Evolutionary conservation across 2,329 filamentous ascomycete genomes (phyloP), one percentile per base, ranked within the genome.

Genomic region (Hymenoscyphus infarciens): DNA sequence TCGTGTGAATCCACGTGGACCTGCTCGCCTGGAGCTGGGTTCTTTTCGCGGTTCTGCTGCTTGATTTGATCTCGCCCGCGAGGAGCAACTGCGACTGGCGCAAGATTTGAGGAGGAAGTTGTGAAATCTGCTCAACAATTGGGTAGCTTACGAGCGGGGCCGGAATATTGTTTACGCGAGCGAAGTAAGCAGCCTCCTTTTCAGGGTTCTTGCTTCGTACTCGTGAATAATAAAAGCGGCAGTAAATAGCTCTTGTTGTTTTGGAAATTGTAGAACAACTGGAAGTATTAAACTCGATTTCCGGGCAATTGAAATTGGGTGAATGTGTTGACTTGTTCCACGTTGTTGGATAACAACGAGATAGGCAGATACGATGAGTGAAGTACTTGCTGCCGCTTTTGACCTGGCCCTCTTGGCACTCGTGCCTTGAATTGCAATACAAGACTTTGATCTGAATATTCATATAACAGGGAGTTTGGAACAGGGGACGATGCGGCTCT

Each of bases 151-250:
- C 42, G 42, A 49, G 42, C 42, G n/a, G 42, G 39, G n/a, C 6
- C 42, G 42, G 42, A 49, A 49, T 49, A 49, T 49, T 49, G n/a
- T 49, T 22, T 49, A 49, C n/a, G 42, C 42, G 42, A 49, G 42
- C 19, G 25, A 49, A 11, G 42, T 49, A 22, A 49, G 42, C 42
- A 49, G 42, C 42, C 42, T 49, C 42, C 11, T 49, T 49, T 49
- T 11, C 7, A 22, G 39, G 33, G 33, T 35, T 13, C 7, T 11
- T 35, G 10, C 10, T 11, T 35, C 33, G 33, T 35, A 15, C 33
- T 11, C 13, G 29, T 31, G 29, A 15, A 35, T 7, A 35, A 35
- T 35, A 11, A 35, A 35, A 35, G 8, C 33, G 33, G 33, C 33
- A 35, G 33, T 35, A 35, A 11, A n/a, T n/a, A n/a, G n/a, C n/a